Conservation (phyloP, 169 alveolate species). For the Eimeria maxima region DNA sequence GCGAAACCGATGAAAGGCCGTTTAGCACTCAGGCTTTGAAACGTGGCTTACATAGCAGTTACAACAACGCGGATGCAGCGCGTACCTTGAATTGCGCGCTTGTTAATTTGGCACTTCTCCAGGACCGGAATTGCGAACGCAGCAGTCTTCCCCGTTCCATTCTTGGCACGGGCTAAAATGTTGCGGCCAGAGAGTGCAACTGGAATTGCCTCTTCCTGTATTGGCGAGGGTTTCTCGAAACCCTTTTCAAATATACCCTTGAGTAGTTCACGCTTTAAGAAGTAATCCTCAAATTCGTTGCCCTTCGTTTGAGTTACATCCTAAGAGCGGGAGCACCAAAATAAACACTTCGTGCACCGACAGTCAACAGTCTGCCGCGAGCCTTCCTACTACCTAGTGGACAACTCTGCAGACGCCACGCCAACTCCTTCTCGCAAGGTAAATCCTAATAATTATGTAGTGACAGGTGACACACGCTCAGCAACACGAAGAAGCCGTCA, state of each 20-base stretch:
- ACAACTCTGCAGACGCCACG: neutral
- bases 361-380: neutral
- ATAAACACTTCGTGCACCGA: neutral
- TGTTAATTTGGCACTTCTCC: constrained; percentile 93
- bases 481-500: neutral
- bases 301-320: constrained; percentile 99
- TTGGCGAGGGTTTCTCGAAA: constrained; percentile 99
- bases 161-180: constrained; percentile 99
- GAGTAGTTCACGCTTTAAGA: constrained; percentile 95
- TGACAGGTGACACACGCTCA: neutral
- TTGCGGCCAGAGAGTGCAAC: constrained; percentile 98
- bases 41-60: neutral
- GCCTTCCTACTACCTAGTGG: neutral
- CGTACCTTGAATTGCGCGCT: constrained; percentile 83
- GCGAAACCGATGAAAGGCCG: neutral
- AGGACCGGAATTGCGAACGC: constrained; percentile 99
- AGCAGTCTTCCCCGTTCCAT: constrained; percentile 99
- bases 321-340: constrained; percentile 23
- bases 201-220: constrained; percentile 99
- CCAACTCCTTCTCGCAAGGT: neutral
- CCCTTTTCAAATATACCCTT: constrained; percentile 99
- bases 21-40: neutral
- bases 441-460: neutral
- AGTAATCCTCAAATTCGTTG: constrained; percentile 98
- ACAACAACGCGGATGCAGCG: neutral